Conservation (phyloP, 129 eudicot species). For the Rutidosis leptorrhynchoides region DNA sequence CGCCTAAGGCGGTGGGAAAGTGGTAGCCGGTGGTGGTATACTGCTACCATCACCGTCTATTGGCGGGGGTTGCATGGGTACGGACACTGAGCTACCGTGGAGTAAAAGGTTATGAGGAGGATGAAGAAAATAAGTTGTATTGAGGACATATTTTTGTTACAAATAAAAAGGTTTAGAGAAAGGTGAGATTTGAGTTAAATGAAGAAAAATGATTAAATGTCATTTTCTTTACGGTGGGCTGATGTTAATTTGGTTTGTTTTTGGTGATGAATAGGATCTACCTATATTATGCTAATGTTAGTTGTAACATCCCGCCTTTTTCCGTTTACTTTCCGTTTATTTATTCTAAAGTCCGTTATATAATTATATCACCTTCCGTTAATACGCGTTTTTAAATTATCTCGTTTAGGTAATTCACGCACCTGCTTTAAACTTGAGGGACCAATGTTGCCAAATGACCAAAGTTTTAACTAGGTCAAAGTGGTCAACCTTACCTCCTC, state of each 20-base stretch:
- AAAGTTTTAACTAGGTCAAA: too few species aligned
- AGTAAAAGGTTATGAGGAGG: slow-evolving; percentile 28
- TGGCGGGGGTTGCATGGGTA: slow-evolving; percentile 72
- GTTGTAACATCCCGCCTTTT: too few species aligned
- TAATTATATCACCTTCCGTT: too few species aligned
- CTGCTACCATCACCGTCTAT: slow-evolving; percentile 34
- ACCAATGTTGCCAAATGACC: too few species aligned
- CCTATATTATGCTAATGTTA: slow-evolving; percentile 12
- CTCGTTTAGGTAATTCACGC: too few species aligned
- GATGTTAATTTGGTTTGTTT: slow-evolving; percentile 21
- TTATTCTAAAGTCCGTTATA: too few species aligned
- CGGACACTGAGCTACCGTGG: slow-evolving; percentile 52
- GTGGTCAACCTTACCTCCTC: too few species aligned
- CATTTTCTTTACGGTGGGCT: slow-evolving; percentile 21
- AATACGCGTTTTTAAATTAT: too few species aligned
- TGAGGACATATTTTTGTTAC: slow-evolving; percentile 31
- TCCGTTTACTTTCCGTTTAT: too few species aligned
- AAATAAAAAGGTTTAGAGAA: background rate
- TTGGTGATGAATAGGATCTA: slow-evolving; percentile 25
- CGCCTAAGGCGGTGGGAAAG: slow-evolving; percentile 53
- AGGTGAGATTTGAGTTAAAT: slow-evolving; percentile 25
- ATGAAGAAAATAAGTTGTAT: slow-evolving; percentile 33
- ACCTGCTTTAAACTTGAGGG: too few species aligned
- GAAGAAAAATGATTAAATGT: slow-evolving; percentile 18
- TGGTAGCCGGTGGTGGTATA: slow-evolving; percentile 39